Evolutionary conservation across 768 basidiomycete genomes (phyloP), one percentile per base, ranked within the genome.

Genomic region (Strobilomyces dryophilus): DNA sequence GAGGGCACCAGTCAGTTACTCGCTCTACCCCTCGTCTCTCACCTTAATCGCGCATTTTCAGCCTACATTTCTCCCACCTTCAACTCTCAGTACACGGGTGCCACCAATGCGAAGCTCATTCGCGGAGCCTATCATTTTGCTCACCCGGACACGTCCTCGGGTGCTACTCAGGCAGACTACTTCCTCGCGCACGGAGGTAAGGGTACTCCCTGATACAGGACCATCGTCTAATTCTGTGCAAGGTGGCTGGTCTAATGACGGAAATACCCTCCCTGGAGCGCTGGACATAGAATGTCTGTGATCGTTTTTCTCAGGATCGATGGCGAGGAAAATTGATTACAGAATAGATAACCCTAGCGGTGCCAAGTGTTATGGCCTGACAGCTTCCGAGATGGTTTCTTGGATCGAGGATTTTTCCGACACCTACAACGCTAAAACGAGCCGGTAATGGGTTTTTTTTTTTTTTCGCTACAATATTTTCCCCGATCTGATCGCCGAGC

Each of bases 91-190:
- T 85, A 82, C 59, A 74, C 52, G 2, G 81, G 82, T 8, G 81
- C 83, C 4, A 82, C 81, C 1, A 72, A 77, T 34, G 76, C 74
- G 4, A 76, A 76, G 14, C 66, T 85, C 47, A 83, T 84, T 44
- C 78, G 83, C 18, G 85, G 85, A 3, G 66, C 66, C 17, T 84
- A 84, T 63, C 82, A 84, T 62, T 84, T 82, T 56, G 82, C 82
- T 1, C 81, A 71, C 52, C 84, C 83, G 1, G 76, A 78, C 55
- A 40, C 45, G 14, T 78, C 78, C 18, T 74, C 75, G 27, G 84
- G 85, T 29, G 82, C 81, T 0, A 63, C 73, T 9, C 85, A 87
- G 61, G 84, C 83, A 7, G 71, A 70, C 7, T 84, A 70, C 63
- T 86, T 85, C 70, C 65, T 84, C 8, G 74, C 74, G 3, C 62